Percentiles rank a stretch among this genome's conserved stretches.
Evolutionary conservation across 176 grass and related monocot species (phyloP).

Genomic region (Triticum dicoccoides): DNA sequence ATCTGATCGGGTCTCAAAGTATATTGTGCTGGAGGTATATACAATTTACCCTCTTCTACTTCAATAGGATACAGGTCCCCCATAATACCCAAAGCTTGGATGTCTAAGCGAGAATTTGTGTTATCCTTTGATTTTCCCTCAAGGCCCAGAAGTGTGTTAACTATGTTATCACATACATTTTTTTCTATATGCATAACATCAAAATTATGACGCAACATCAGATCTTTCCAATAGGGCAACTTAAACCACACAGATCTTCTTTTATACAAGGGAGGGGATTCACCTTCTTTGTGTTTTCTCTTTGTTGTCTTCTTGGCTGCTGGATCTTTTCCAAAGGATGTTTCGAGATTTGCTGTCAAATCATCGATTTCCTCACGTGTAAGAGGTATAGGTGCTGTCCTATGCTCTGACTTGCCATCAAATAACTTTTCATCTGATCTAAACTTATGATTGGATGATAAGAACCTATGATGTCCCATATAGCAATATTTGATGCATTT

Average conservation of each 20-base stretch:
- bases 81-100: not conserved
- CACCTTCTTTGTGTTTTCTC: not conserved
- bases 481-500: not conserved
- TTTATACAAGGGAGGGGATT: not conserved
- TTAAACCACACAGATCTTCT: not conserved
- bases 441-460: not conserved
- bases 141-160: not conserved
- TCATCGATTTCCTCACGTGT: not conserved
- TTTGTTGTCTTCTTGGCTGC: not conserved
- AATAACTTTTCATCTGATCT: conserved; percentile 1
- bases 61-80: not conserved
- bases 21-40: not conserved
- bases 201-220: not conserved
- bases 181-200: not conserved
- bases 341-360: not conserved
- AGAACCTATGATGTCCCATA: conserved; percentile 1
- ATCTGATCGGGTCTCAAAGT: not conserved
- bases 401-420: not conserved
- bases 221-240: not conserved
- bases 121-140: not conserved
- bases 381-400: not conserved
- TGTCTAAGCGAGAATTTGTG: not conserved
- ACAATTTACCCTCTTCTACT: not conserved
- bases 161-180: not conserved
- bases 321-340: not conserved